A percentile compares a stretch with the other conserved stretches of the same genome.
Evolutionary conservation across 164 flowering plant genomes (phyloP).

Genomic region (Magnolia changhungtana): DNA sequence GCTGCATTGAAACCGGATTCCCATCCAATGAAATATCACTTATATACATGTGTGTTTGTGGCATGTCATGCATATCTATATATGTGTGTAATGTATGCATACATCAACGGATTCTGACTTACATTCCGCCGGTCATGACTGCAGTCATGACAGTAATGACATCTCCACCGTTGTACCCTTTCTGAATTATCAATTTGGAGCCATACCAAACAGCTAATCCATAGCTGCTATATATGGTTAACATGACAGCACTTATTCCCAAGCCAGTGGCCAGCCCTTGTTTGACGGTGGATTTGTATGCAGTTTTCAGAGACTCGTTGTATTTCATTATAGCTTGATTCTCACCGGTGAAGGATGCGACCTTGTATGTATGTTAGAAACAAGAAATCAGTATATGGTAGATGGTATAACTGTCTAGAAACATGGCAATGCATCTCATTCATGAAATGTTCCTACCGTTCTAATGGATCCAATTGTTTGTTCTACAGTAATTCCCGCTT

Average conservation of each 20-base stretch:
- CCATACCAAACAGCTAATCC: slow-evolving; percentile 70
- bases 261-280: slow-evolving; percentile 55
- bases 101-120: slow-evolving; percentile 22
- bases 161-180: slow-evolving; percentile 60
- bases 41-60: too few relatives aligned
- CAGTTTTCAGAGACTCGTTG: slow-evolving; percentile 40
- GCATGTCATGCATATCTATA: too few relatives aligned
- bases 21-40: too few relatives aligned
- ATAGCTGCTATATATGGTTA: slow-evolving; percentile 36
- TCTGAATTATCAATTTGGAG: slow-evolving; percentile 38
- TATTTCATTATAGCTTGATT: slow-evolving; percentile 58
- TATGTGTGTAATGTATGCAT: too few relatives aligned
- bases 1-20: too few relatives aligned
- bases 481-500: slow-evolving; percentile 34
- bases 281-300: slow-evolving; percentile 54
- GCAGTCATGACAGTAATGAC: slow-evolving; percentile 54
- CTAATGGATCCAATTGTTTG: slow-evolving; percentile 37
- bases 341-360: slow-evolving; percentile 86
- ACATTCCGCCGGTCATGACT: slow-evolving; percentile 61
- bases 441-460: slow-evolving; percentile 19
- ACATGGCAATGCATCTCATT: neutral
- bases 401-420: too few relatives aligned
- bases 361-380: slow-evolving; percentile 50
- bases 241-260: slow-evolving; percentile 37
- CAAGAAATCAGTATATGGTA: slow-evolving; percentile 1